phyloP scores from a whole-genome alignment of 345 rosid genomes.

The Hypericum androsaemum region DNA sequence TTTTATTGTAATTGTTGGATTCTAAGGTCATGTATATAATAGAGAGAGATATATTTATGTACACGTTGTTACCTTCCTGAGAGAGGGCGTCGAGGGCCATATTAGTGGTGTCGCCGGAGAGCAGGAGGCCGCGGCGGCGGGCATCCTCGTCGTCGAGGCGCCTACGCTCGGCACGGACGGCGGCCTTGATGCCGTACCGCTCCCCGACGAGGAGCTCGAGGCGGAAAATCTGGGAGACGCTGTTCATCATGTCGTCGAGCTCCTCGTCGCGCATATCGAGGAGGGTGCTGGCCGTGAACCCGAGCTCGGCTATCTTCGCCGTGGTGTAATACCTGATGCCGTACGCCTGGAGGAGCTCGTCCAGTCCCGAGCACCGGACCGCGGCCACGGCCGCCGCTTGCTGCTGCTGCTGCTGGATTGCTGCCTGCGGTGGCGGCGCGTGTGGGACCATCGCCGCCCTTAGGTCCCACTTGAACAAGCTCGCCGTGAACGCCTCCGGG shows the following conservation, averaged over 20 bases:
- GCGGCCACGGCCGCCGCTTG: conserved; percentile 15
- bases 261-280: conserved; percentile 89
- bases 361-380: conserved; percentile 46
- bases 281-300: conserved; percentile 89
- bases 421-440: neutral
- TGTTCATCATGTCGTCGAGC: conserved; percentile 98
- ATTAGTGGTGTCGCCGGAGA: conserved; percentile 36
- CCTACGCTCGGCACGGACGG: conserved; percentile 80
- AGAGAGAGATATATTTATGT: no score
- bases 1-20: no score
- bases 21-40: no score
- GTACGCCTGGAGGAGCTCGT: conserved; percentile 70
- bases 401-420: conserved; percentile 19
- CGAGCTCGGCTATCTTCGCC: conserved; percentile 84
- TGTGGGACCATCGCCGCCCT: conserved; percentile 12
- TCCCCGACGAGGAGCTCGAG: conserved; percentile 96
- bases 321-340: conserved; percentile 82
- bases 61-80: conserved; percentile 53
- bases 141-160: conserved; percentile 57
- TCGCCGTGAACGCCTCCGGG: conserved; percentile 66
- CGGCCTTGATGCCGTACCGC: conserved; percentile 85
- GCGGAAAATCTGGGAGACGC: conserved; percentile 71
- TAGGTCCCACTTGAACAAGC: conserved; percentile 78
- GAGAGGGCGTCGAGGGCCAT: conserved; percentile 70
- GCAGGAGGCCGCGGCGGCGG: conserved; percentile 42